Evolutionary conservation across 768 basidiomycete genomes (phyloP), one percentile per base, ranked within the genome.

Genomic region (Candolleomyces aberdarensis): DNA sequence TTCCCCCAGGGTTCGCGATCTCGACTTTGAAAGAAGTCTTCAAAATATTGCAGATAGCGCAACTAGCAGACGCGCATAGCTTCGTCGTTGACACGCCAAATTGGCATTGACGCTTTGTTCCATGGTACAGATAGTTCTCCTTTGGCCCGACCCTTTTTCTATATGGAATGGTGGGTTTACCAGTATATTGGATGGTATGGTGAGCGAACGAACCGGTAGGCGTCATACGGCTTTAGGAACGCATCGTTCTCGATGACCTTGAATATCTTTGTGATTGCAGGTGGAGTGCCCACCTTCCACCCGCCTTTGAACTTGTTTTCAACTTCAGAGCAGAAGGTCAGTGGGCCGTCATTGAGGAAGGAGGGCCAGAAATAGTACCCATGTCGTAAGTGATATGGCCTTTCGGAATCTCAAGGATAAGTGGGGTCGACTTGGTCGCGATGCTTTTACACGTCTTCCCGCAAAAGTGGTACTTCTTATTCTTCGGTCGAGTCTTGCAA

Each of bases 181-280:
- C 26, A 26, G 26, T 26, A 3, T 7, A 58, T 46, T 15, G 6
- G 6, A 46, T 46, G 44, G 6, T 17, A 46, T 46, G 44, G n/a
- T n/a, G 26, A 26, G 44, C 44, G 1, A 20, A 46, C 44, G 1
- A 8, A 58, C 47, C 20, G 15, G 52, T 49, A 59, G 14, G n/a
- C 40, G 7, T 44, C 5, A 52, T 36, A 51, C n/a, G 51, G 70
- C 15, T 59, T 60, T 0, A 69, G 58, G 39, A 70, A 68, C 15
- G 56, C 59, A 20, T 60, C 63, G 59, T 64, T 64, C 59, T 74
- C 72, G 11, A 72, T 65, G 26, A 74, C 68, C 64, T 72, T 74
- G 64, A 66, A 73, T 5, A 74, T 63, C 31, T 65, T 67, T 59
- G 66, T 70, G 56, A 74, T 62, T 0, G 62, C 20, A n/a, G 69